Evolutionary conservation across 176 grass and related monocot genomes (phyloP).

Genomic region (Rhynchospora tenuis): DNA sequence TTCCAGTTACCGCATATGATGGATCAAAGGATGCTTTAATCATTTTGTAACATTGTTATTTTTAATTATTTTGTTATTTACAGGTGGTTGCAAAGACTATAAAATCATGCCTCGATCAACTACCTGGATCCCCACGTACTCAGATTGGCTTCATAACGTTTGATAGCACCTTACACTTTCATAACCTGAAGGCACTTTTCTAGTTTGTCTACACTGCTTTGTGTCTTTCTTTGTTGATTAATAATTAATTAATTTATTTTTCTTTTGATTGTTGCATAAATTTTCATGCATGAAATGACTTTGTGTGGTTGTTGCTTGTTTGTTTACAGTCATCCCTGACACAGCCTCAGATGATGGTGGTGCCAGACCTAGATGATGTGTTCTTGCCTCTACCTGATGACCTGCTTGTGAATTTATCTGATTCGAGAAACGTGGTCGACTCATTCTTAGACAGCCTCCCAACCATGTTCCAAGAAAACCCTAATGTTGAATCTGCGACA

Average conservation of each 20-base stretch:
- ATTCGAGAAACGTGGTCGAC: slow-evolving; percentile 75
- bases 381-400: slow-evolving; percentile 94
- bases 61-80: slow-evolving; percentile 7
- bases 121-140: slow-evolving; percentile 76
- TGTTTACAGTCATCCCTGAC: slow-evolving; percentile 76
- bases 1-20: background rate
- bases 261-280: background rate
- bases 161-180: slow-evolving; percentile 91
- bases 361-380: slow-evolving; percentile 78
- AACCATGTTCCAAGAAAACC: slow-evolving; percentile 83
- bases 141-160: slow-evolving; percentile 96
- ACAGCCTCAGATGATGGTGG: slow-evolving; percentile 96
- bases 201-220: slow-evolving; percentile 14
- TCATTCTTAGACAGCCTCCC: slow-evolving; percentile 92
- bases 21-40: background rate
- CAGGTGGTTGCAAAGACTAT: slow-evolving; percentile 84
- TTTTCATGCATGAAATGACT: slow-evolving; percentile 6
- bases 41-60: background rate
- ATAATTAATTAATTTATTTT: background rate
- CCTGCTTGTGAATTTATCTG: slow-evolving; percentile 86
- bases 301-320: slow-evolving; percentile 20
- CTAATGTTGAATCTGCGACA: slow-evolving; percentile 89
- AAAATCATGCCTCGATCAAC: slow-evolving; percentile 78
- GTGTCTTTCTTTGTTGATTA: too few species aligned
- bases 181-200: slow-evolving; percentile 80